Conservation (phyloP, 1,284 basidiomycete species). For the Pseudozyma hubeiensis region DNA sequence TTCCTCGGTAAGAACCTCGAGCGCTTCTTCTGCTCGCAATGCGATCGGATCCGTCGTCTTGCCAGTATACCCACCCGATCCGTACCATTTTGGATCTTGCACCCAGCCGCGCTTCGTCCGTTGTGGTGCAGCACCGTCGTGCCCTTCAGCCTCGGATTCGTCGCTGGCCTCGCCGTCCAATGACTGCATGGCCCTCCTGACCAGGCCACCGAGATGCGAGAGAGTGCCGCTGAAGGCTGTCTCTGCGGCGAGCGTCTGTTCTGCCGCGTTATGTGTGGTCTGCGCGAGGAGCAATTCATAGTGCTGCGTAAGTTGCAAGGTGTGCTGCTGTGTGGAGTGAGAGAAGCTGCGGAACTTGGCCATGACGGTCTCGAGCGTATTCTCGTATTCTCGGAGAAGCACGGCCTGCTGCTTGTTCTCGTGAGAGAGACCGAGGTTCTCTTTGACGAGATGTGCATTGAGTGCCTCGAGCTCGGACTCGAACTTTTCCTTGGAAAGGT, state of each 20-base stretch:
- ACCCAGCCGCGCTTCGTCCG: constrained; percentile 37
- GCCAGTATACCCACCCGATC: constrained; percentile 63
- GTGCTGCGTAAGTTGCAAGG: constrained; percentile 86
- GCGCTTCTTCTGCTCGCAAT: constrained; percentile 44
- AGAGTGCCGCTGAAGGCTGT: constrained; percentile 55
- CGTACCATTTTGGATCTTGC: constrained; percentile 59
- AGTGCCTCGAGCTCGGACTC: constrained; percentile 90
- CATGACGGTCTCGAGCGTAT: constrained; percentile 95
- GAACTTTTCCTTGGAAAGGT: constrained; percentile 92
- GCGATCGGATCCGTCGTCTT: constrained; percentile 51
- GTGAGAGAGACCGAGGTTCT: constrained; percentile 89
- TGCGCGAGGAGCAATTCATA: constrained; percentile 83
- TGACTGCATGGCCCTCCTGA: constrained; percentile 55
- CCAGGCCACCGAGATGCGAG: constrained; percentile 53
- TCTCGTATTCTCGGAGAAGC: constrained; percentile 92
- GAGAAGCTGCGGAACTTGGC: constrained; percentile 90
- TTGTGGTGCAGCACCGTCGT: constrained; percentile 10
- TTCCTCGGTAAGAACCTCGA: constrained; percentile 59
- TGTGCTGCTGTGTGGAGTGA: constrained; percentile 91
- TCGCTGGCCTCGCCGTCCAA: constrained; percentile 54
- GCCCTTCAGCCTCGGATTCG: constrained; percentile 15
- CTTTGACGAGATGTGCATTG: constrained; percentile 89
- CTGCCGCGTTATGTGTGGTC: constrained; percentile 52
- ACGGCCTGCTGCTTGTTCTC: constrained; percentile 93
- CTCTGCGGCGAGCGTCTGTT: constrained; percentile 45